Base-by-base conservation (phyloP, 192 early-diverging fungal species). In the Haplosporangium gracile region DNA sequence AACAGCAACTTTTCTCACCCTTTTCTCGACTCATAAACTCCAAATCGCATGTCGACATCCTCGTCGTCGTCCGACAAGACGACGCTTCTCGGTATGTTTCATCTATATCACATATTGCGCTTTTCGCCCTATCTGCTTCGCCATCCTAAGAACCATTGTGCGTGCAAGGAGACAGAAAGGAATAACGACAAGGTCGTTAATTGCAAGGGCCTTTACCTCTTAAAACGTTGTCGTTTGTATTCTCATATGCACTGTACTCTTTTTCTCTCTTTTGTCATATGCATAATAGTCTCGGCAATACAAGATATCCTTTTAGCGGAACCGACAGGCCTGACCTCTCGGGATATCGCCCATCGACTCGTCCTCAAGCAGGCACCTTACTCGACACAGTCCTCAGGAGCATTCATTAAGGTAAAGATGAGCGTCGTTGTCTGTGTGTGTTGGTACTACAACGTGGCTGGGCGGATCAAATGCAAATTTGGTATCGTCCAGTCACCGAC, bases 61-160 rank as follows among this genome's bases (percentile, higher is more conserved):
- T 70, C 84, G 38, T 81, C 79, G 53, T 86, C 84, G 72, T 70
- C 79, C 26, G 84, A 86, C 75, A 86, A 78, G 78, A 86, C 84
- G 47, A 65, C 84, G 36, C 70, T 63, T 86, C 84, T 86, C 81
- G 78, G 84, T 86, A 86, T 34, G 84, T 73, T 73, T 20, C 26
- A 60, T 49, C 24, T 51, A 5, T 34, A 11, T 22, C 15, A 51
- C 24, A 18, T 43, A 51, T 43, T 38, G 39, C 65, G 45, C 68
- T 49, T 38, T 24, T 24, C 32, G 24, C 34, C 26, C 29, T 29
- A 5, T 26, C 55, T 60, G 47, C 53, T 72, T 73, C 51, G 32
- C 38, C 39, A 29, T 63, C 39, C 18, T 24, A 24, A 79, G 53
- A 16, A 34, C 22, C 57, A n/a, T 18, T 24, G 34, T 32, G 74